Percentiles rank a stretch among this genome's conserved stretches.
Evolutionary conservation across 495 filamentous ascomycete genomes (phyloP).

Genomic region (Lophiotrema nucula): DNA sequence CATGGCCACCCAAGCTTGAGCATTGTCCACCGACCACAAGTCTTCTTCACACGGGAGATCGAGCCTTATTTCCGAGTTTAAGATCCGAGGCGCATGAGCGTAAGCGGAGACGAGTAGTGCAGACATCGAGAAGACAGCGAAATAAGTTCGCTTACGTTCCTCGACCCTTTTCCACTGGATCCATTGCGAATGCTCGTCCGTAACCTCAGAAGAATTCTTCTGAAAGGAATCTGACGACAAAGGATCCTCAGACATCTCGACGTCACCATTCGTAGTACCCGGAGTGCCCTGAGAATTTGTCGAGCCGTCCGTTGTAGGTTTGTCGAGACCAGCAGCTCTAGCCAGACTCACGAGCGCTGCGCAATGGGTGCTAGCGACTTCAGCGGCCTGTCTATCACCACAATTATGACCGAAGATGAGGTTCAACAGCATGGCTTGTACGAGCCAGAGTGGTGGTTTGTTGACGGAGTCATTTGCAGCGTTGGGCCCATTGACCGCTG

Average conservation of each 20-base stretch:
- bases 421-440: conserved; percentile 98
- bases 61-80: conserved; percentile 89
- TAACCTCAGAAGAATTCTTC: conserved; percentile 9
- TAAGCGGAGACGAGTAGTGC: conserved; percentile 90
- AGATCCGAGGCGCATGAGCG: conserved; percentile 84
- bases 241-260: conserved; percentile 38
- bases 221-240: conserved; percentile 9
- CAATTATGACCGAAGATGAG: conserved; percentile 96
- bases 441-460: conserved; percentile 88
- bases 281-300: conserved; percentile 5
- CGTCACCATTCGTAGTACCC: conserved; percentile 23
- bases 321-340: conserved; percentile 74
- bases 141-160: conserved; percentile 92
- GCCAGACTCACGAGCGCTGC: conserved; percentile 88
- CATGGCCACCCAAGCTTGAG: conserved; percentile 71
- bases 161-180: conserved; percentile 82
- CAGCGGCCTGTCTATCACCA: conserved; percentile 83
- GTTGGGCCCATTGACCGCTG: conserved; percentile 65
- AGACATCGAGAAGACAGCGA: conserved; percentile 84
- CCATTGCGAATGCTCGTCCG: conserved; percentile 80
- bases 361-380: conserved; percentile 89
- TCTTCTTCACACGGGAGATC: conserved; percentile 94
- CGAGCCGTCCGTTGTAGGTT: conserved; percentile 41
- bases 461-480: conserved; percentile 65
- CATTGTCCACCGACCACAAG: conserved; percentile 80